Percentiles rank a stretch among this genome's conserved stretches.
Conservation (phyloP, 108 stramenopile genomes). For the Nitzschia sp. region DNA sequence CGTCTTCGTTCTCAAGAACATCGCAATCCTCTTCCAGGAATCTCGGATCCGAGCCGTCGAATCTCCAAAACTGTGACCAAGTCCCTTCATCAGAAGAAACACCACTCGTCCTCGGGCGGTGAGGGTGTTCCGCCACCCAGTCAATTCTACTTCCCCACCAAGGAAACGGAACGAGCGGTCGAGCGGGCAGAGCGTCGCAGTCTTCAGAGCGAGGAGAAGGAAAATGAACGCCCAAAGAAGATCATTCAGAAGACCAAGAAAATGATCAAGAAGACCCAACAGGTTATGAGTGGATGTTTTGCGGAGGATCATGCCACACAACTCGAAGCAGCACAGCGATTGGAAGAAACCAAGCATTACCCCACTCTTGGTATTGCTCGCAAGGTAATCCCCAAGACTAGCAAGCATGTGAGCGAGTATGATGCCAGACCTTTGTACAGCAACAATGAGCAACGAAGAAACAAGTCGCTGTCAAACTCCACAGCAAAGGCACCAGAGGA, state of each 20-base stretch:
- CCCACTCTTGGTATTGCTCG: not conserved
- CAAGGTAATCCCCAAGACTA: not conserved
- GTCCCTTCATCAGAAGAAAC: not conserved
- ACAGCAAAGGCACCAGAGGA: not conserved
- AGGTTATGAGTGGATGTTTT: conserved; percentile 20
- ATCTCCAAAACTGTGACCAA: conserved; percentile 18
- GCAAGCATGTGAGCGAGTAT: not conserved
- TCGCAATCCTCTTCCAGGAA: not conserved
- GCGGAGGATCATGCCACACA: not conserved
- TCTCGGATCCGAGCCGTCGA: conserved; percentile 13
- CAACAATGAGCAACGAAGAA: not conserved
- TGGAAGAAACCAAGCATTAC: conserved; percentile 1
- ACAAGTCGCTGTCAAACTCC: not conserved
- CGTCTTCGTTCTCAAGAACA: conserved; percentile 4
- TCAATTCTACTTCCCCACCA: conserved; percentile 38
- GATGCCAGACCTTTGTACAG: not conserved
- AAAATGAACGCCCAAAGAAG: conserved; percentile 1
- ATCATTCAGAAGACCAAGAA: conserved; percentile 22
- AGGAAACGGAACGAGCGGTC: conserved; percentile 23
- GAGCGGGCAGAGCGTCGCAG: not conserved
- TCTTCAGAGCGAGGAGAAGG: not conserved
- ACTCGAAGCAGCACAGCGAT: not conserved
- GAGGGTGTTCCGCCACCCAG: conserved; percentile 25
- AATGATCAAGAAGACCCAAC: conserved; percentile 15
- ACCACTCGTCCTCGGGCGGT: not conserved